Base-by-base conservation (phyloP, 441 rosid genomes). In the Brassica hybrid region DNA sequence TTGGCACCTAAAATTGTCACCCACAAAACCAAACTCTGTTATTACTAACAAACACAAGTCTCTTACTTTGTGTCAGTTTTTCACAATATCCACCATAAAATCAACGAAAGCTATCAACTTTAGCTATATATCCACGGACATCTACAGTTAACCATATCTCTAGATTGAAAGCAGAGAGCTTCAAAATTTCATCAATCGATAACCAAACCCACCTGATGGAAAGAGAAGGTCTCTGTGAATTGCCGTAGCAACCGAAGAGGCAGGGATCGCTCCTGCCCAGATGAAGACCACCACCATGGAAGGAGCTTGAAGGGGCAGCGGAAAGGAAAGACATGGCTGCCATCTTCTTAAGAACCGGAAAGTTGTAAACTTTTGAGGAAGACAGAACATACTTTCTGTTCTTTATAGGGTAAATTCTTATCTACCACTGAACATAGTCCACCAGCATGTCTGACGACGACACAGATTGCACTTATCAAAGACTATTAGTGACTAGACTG, bases 1-100 rank as follows among this genome's bases (percentile, higher is more conserved):
- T 68, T 87, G 93, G 78, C 97, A 94, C 85, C 98, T 94, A 65
- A 48, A 45, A 52, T 12, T 1, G 2, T 56, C 14, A 61, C 57
- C 38, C 77, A 45, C 67, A 65, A 36, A 63, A 73, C 16, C 58
- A 75, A 19, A 58, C 64, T 76, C 59, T 41, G 27, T 34, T 54
- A 41, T 23, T 60, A 50, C 63, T 12, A 50, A 58, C 59, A 76
- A 76, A 1, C 6, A 45, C 25, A 45, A 77, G 43, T 4, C 32
- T 58, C 1, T 56, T 19, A 78, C 25, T 54, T 17, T 65, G 14
- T 9, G 1, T 60, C 60, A 61, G 2, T 50, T 11, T 50, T 60
- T 14, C 67, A 50, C 71, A 63, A 63, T 16, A 69, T 16, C 41
- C 14, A 14, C 38, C 6, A 25, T 27, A 57, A 71, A 38, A 12